Evolutionary conservation across 208 protist genomes (phyloP).

Genomic region (Trypanosoma platydactyli): DNA sequence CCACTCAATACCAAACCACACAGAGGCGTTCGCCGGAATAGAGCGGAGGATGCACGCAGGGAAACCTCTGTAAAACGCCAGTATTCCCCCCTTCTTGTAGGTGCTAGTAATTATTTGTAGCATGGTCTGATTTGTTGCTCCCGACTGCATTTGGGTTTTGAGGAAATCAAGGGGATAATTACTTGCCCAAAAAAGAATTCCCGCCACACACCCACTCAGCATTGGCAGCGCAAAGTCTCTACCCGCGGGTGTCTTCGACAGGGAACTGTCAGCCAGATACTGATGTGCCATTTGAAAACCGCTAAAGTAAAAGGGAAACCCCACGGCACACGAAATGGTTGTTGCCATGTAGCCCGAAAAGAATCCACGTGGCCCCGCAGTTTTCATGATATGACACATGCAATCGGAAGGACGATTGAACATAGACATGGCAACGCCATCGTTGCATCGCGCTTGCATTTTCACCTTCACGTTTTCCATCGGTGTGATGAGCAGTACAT

Average conservation of each 20-base stretch:
- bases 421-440: slow-evolving; percentile 20
- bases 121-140: slow-evolving; percentile 31
- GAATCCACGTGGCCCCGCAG: slow-evolving; percentile 41
- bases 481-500: slow-evolving; percentile 54
- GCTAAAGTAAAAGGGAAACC: slow-evolving; percentile 75
- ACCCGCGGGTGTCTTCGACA: slow-evolving; percentile 23
- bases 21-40: slow-evolving; percentile 65
- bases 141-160: slow-evolving; percentile 69
- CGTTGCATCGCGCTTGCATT: slow-evolving; percentile 56
- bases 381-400: slow-evolving; percentile 36
- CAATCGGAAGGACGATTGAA: slow-evolving; percentile 47
- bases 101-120: slow-evolving; percentile 34
- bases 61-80: slow-evolving; percentile 64
- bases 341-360: slow-evolving; percentile 62
- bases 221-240: slow-evolving; percentile 52
- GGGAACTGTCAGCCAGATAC: slow-evolving; percentile 11
- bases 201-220: slow-evolving; percentile 50
- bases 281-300: slow-evolving; percentile 41
- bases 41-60: slow-evolving; percentile 62
- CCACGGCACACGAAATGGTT: slow-evolving; percentile 53
- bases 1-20: slow-evolving; percentile 68
- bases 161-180: slow-evolving; percentile 77
- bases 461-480: slow-evolving; percentile 74
- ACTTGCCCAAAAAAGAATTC: slow-evolving; percentile 65
- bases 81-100: slow-evolving; percentile 41